These are phyloP conservation scores for Curvularia sp. DNA, from an alignment of 2,329 filamentous ascomycete species.

Conservation along the genomic window DNA sequence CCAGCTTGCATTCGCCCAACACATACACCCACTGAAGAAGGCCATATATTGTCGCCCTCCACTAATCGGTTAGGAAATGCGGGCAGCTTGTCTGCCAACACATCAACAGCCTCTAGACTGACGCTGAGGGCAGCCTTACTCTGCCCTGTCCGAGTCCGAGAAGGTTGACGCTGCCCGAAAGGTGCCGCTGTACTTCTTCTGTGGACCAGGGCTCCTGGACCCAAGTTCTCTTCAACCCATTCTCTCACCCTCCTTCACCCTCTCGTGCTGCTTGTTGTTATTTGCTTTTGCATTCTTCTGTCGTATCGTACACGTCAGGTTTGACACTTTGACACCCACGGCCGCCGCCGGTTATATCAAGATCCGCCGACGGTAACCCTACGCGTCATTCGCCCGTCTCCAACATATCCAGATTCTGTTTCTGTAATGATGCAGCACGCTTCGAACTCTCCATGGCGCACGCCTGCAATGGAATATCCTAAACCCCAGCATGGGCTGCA, in stretches of 20 bases:
- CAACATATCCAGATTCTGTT: conserved; percentile 17
- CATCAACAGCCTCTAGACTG: conserved; percentile 47
- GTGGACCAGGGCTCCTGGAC: conserved; percentile 38
- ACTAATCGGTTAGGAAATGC: conserved; percentile 49
- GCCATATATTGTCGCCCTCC: conserved; percentile 48
- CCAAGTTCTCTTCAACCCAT: conserved; percentile 35
- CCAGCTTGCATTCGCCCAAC: conserved; percentile 50
- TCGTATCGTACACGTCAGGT: conserved; percentile 24
- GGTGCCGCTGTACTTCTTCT: conserved; percentile 45
- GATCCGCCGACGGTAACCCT: conserved; percentile 23
- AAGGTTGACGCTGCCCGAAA: conserved; percentile 27
- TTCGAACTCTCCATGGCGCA: conserved; percentile 47
- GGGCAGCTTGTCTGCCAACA: conserved; percentile 49
- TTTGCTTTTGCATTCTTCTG: conserved; percentile 40
- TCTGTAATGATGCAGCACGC: conserved; percentile 45
- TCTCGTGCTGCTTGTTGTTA: conserved; percentile 34
- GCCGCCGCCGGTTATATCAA: conserved; percentile 22
- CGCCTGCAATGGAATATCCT: conserved; percentile 38
- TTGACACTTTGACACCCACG: conserved; percentile 15
- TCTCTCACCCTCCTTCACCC: conserved; percentile 34
- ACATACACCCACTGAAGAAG: conserved; percentile 37
- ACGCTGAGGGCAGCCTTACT: conserved; percentile 40
- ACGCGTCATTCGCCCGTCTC: conserved; percentile 32
- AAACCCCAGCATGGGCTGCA: conserved; percentile 47
- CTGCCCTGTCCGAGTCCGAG: conserved; percentile 33